Evolutionary conservation across 805 yeast species (phyloP), one percentile per base, ranked within the genome.

Genomic region (Cyberlindnera subsufficiens): DNA sequence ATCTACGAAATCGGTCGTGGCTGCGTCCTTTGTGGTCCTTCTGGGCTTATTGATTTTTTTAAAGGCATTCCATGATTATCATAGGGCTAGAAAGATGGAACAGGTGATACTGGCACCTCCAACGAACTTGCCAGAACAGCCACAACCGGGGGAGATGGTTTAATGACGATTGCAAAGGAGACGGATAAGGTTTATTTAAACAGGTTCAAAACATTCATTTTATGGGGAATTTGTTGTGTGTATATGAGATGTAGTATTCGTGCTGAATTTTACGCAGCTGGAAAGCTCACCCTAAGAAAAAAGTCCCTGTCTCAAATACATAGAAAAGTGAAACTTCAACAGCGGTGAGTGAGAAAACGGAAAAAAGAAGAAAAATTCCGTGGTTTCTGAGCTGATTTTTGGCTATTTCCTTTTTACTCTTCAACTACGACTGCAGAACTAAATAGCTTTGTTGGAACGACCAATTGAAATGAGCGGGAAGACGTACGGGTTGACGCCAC

Each of bases 21-120:
- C 85, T 37, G 82, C 91, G 0, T 74, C 78, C 40, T 71, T 75
- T 0, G 65, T 87, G 32, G 78, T 87, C 39, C 69, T 80, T 1
- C 67, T 85, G 37, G 98, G 98, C 2, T 57, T 74, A 1, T 71
- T 82, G 42, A 69, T 91, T 5, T 64, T 82, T 10, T 44, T 79
- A 15, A 85, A 82, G 56, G 79, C 96, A 11, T 48, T 85, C n/a
- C 64, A 72, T 37, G 93, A 85, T 58, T 91, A 82, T 60, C 71
- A 72, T 50, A 71, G 79, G 49, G 93, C 91, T n/a, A 80, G 83
- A 58, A 77, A 75, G 55, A 80, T 81, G 78, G 96, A 90, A 59
- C 67, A 65, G 44, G 73, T 68, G 18, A 82, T 86, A 25, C 60
- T 78, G 50, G 65, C 70, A 17, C 76, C 80, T 15, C 71, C 53